phyloP scores from a whole-genome alignment of 208 protist species.

The Leishmania martiniquensis region DNA sequence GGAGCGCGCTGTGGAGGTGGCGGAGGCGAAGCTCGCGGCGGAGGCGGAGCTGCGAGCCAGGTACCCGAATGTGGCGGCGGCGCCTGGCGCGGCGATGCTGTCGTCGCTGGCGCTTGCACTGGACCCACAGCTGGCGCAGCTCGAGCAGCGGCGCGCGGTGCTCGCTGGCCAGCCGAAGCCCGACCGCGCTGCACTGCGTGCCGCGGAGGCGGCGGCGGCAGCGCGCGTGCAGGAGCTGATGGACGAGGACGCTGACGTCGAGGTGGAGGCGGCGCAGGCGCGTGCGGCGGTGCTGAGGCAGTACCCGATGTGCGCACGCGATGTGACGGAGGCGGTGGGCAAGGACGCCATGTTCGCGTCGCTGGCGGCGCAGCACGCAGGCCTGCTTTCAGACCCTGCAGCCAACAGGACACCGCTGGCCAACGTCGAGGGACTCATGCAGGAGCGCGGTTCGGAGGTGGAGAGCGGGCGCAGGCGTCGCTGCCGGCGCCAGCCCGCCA shows the following conservation, averaged over 20 bases:
- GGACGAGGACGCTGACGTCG: slow-evolving; percentile 31
- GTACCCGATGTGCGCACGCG: slow-evolving; percentile 57
- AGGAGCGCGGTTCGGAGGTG: slow-evolving; percentile 31
- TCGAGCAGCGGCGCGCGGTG: slow-evolving; percentile 20
- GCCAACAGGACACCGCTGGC: slow-evolving; percentile 16
- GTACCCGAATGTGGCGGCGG: slow-evolving; percentile 13
- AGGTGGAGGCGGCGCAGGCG: slow-evolving; percentile 29
- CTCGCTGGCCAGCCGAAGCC: slow-evolving; percentile 9
- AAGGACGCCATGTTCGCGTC: slow-evolving; percentile 43
- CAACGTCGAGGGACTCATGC: slow-evolving; percentile 33
- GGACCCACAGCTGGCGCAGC: slow-evolving; percentile 30
- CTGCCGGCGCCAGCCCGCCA: slow-evolving; percentile 16
- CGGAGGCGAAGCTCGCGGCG: slow-evolving; percentile 8
- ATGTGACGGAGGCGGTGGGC: slow-evolving; percentile 46
- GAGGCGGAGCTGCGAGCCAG: slow-evolving; percentile 25
- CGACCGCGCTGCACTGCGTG: slow-evolving; percentile 10
- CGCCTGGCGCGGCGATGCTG: slow-evolving; percentile 22
- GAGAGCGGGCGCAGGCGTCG: slow-evolving; percentile 32
- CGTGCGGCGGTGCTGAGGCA: slow-evolving; percentile 20
- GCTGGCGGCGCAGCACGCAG: slow-evolving; percentile 25
- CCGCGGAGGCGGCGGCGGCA: slow-evolving; percentile 18
- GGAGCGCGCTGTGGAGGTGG: slow-evolving; percentile 17
- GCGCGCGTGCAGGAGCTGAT: slow-evolving; percentile 26
- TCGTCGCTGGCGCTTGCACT: slow-evolving; percentile 32
- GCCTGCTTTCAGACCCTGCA: slow-evolving; percentile 27